Evolutionary conservation across 1,284 basidiomycete genomes (phyloP).

Genomic region (Cryptococcus floricola): DNA sequence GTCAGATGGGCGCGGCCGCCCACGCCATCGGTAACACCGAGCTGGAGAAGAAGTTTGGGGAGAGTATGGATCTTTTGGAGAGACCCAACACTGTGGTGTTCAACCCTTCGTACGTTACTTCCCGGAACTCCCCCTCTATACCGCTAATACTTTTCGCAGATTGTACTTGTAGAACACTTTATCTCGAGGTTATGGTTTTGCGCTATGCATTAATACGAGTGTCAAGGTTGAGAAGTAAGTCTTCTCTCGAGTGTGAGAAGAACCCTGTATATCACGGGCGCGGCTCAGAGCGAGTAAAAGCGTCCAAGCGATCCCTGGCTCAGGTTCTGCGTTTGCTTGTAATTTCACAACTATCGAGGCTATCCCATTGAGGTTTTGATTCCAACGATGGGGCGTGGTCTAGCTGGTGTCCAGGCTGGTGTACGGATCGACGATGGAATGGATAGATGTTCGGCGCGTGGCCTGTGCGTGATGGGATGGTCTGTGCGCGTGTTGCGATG

Average conservation of each 20-base stretch:
- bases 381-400: too few relatives aligned
- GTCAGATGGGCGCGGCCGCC: conserved; percentile 92
- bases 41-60: conserved; percentile 84
- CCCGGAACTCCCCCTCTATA: not conserved
- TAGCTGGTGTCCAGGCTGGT: too few relatives aligned
- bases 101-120: conserved; percentile 62
- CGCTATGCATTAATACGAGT: not conserved
- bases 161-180: conserved; percentile 24
- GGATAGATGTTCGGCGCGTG: too few relatives aligned
- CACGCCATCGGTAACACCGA: conserved; percentile 95
- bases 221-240: not conserved
- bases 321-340: too few relatives aligned
- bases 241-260: not conserved
- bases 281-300: too few relatives aligned
- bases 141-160: conserved; percentile 6
- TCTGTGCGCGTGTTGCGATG: too few relatives aligned
- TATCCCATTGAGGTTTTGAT: too few relatives aligned
- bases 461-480: too few relatives aligned
- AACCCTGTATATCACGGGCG: not conserved
- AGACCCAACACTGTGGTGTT: conserved; percentile 90
- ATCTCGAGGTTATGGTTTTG: not conserved
- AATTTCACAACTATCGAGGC: too few relatives aligned
- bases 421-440: too few relatives aligned
- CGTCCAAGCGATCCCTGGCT: too few relatives aligned
- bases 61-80: conserved; percentile 81